phyloP scores from a whole-genome alignment of 768 basidiomycete genomes.

The Crepidotus variabilis region DNA sequence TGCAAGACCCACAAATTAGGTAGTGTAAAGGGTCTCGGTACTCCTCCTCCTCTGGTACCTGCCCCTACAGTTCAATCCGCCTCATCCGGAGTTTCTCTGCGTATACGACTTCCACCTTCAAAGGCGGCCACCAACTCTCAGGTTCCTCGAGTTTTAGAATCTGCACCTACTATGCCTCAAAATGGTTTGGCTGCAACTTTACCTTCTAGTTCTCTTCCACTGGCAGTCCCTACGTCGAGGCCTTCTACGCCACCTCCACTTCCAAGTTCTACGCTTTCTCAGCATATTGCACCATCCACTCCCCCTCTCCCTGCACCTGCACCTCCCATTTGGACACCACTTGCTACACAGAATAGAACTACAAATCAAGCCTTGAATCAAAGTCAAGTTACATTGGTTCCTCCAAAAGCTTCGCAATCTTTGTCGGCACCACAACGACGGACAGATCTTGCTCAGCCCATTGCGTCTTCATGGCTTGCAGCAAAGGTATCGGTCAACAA shows the following conservation, averaged over 20 bases:
- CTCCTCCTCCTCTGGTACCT: too few relatives aligned
- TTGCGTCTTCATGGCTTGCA: conserved; percentile 3
- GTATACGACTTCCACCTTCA: too few relatives aligned
- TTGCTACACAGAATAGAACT: too few relatives aligned
- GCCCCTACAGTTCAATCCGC: too few relatives aligned
- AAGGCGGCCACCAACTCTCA: neutral
- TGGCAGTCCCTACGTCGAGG: neutral
- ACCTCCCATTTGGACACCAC: too few relatives aligned
- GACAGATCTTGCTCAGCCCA: conserved; percentile 2
- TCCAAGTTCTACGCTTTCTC: too few relatives aligned
- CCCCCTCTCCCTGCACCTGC: neutral
- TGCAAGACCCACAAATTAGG: conserved; percentile 10
- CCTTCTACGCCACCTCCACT: neutral
- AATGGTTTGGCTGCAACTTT: neutral
- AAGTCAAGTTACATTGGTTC: neutral
- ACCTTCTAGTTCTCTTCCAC: too few relatives aligned
- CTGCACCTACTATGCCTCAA: neutral
- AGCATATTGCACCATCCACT: neutral
- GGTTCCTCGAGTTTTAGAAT: neutral
- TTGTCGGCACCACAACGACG: neutral
- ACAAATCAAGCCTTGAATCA: too few relatives aligned
- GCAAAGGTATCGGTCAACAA: neutral
- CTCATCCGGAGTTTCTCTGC: neutral
- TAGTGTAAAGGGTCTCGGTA: too few relatives aligned
- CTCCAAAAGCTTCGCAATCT: neutral